Conservation (phyloP, 2,329 filamentous ascomycete genomes). For the Fusarium circinatum region DNA sequence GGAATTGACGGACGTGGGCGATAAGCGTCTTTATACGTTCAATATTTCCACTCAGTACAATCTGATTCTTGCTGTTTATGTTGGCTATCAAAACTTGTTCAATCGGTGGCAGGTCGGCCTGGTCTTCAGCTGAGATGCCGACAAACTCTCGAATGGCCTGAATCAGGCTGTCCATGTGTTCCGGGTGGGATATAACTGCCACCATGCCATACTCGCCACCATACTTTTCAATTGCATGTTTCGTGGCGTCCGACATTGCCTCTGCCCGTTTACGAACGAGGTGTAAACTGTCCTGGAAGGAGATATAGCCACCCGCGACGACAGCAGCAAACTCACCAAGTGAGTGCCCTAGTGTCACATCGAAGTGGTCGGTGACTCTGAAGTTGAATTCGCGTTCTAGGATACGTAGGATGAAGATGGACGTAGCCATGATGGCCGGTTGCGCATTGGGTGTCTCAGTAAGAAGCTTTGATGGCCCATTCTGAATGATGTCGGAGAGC, state of each 20-base stretch:
- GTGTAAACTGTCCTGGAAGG: slow-evolving; percentile 79
- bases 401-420: slow-evolving; percentile 87
- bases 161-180: slow-evolving; percentile 76
- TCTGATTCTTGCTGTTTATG: slow-evolving; percentile 95
- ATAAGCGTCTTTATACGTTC: slow-evolving; percentile 83
- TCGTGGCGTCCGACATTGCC: slow-evolving; percentile 82
- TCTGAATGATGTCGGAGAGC: slow-evolving; percentile 80
- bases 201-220: slow-evolving; percentile 95
- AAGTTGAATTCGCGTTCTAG: slow-evolving; percentile 89
- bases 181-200: slow-evolving; percentile 86
- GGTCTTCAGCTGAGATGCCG: slow-evolving; percentile 74
- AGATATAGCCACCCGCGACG: slow-evolving; percentile 83
- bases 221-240: slow-evolving; percentile 69
- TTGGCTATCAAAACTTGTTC: slow-evolving; percentile 92
- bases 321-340: slow-evolving; percentile 93
- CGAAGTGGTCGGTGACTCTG: slow-evolving; percentile 73
- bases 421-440: slow-evolving; percentile 95
- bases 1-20: slow-evolving; percentile 86
- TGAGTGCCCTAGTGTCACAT: slow-evolving; percentile 89
- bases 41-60: slow-evolving; percentile 90
- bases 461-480: slow-evolving; percentile 80
- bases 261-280: slow-evolving; percentile 83
- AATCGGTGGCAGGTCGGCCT: slow-evolving; percentile 76
- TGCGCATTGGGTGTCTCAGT: slow-evolving; percentile 89
- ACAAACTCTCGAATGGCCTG: slow-evolving; percentile 83